Percentiles rank a stretch among this genome's conserved stretches.
Conservation (phyloP, 805 yeast species). For the Yarrowia hollandica region DNA sequence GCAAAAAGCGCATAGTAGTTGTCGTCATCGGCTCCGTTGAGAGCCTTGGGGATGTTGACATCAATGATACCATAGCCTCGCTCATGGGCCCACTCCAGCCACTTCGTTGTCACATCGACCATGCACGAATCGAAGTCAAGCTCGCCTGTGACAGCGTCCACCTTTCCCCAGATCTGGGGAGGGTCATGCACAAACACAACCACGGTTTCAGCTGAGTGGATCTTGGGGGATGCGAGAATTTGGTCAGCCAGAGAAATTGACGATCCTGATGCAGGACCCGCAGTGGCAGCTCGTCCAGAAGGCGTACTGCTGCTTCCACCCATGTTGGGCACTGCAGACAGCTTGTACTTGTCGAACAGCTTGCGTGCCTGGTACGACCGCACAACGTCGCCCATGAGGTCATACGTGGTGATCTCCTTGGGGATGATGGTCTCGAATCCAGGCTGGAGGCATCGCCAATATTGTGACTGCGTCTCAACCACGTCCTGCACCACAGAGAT, state of each 20-base stretch:
- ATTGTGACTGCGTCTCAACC: slow-evolving; percentile 71
- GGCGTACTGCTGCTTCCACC: slow-evolving; percentile 26
- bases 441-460: slow-evolving; percentile 82
- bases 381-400: slow-evolving; percentile 57
- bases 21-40: slow-evolving; percentile 48
- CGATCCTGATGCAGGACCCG: slow-evolving; percentile 27
- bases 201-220: slow-evolving; percentile 59
- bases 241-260: slow-evolving; percentile 61
- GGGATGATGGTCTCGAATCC: slow-evolving; percentile 44
- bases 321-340: slow-evolving; percentile 64
- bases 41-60: slow-evolving; percentile 69
- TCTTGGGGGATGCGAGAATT: slow-evolving; percentile 68
- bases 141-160: slow-evolving; percentile 76
- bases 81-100: slow-evolving; percentile 66
- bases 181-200: slow-evolving; percentile 83
- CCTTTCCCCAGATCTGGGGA: slow-evolving; percentile 86
- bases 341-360: slow-evolving; percentile 54
- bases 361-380: slow-evolving; percentile 64
- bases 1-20: slow-evolving; percentile 57
- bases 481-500: slow-evolving; percentile 81
- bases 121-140: slow-evolving; percentile 74
- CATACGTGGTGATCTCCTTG: slow-evolving; percentile 16
- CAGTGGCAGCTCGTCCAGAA: slow-evolving; percentile 10
- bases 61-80: slow-evolving; percentile 78
- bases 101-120: slow-evolving; percentile 68